Evolutionary conservation across 2,329 filamentous ascomycete species (phyloP).

Genomic region (Xenoacremonium recifei): DNA sequence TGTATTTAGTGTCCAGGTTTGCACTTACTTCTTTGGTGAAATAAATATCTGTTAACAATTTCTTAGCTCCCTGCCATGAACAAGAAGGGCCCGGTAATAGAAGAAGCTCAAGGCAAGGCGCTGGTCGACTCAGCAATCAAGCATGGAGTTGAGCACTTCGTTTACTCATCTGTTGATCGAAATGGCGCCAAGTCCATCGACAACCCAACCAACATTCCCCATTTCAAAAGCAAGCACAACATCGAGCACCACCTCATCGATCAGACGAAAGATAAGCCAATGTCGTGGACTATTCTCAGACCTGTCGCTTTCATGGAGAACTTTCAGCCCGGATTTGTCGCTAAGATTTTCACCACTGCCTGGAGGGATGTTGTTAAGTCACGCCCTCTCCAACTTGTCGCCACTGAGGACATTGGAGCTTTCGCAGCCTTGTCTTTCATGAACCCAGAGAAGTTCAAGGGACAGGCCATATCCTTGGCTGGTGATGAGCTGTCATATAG

Average conservation of each 20-base stretch:
- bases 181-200: constrained; percentile 50
- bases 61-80: constrained; percentile 8
- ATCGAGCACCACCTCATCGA: constrained; percentile 60
- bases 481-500: no score
- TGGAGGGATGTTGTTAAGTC: constrained; percentile 30
- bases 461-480: no score
- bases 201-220: constrained; percentile 54
- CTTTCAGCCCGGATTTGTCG: constrained; percentile 28
- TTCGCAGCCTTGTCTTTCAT: no score
- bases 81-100: constrained; percentile 11
- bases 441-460: no score
- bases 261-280: constrained; percentile 27
- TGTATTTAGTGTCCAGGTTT: constrained; percentile 59
- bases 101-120: constrained; percentile 49
- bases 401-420: no score
- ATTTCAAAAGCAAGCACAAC: constrained; percentile 59
- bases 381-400: no score
- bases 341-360: constrained; percentile 30
- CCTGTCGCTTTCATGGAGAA: constrained; percentile 43
- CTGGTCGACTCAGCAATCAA: constrained; percentile 55
- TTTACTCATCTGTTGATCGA: constrained; percentile 62
- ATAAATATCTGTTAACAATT: neutral
- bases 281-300: constrained; percentile 37
- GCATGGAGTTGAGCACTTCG: constrained; percentile 54
- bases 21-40: constrained; percentile 1